Percentiles rank a stretch among this genome's conserved stretches.
These are phyloP conservation scores for Pichia pseudocactophila DNA, from an alignment of 805 yeast genomes.

Conservation along the genomic window DNA sequence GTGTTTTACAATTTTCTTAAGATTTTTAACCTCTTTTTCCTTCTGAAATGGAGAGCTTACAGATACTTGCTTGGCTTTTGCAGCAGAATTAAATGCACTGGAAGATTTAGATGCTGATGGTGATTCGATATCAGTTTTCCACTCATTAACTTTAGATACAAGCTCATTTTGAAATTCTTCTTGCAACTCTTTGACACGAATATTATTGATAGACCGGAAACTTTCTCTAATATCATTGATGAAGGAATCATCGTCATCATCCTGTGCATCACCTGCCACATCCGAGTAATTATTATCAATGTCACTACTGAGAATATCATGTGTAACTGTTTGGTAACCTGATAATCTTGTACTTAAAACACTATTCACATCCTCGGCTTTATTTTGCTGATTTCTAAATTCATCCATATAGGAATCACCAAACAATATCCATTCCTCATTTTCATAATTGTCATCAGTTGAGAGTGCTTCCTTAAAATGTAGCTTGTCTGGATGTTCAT, in stretches of 20 bases:
- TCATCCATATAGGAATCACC: background rate
- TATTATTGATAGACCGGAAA: background rate
- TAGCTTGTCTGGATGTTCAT: too few species aligned
- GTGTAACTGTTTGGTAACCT: background rate
- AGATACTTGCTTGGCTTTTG: background rate
- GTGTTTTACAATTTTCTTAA: constrained; percentile 1
- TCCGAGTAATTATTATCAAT: constrained; percentile 25
- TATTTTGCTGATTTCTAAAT: background rate
- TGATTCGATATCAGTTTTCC: constrained; percentile 1
- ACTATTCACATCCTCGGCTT: background rate
- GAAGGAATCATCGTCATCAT: background rate
- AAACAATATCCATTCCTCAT: constrained; percentile 7
- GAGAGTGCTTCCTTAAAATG: too few species aligned
- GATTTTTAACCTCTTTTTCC: background rate
- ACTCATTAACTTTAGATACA: constrained; percentile 4
- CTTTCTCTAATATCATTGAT: background rate
- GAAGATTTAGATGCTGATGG: background rate
- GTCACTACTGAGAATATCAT: constrained; percentile 1
- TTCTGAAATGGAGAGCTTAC: background rate
- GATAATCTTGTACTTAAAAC: constrained; percentile 7
- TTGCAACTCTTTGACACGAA: background rate
- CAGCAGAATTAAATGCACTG: background rate
- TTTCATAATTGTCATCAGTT: background rate
- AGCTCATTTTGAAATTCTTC: constrained; percentile 2
- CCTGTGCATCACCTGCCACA: constrained; percentile 15